Evolutionary conservation across 208 protist genomes (phyloP), one percentile per base, ranked within the genome.

Genomic region (Trypanosoma melophagium): DNA sequence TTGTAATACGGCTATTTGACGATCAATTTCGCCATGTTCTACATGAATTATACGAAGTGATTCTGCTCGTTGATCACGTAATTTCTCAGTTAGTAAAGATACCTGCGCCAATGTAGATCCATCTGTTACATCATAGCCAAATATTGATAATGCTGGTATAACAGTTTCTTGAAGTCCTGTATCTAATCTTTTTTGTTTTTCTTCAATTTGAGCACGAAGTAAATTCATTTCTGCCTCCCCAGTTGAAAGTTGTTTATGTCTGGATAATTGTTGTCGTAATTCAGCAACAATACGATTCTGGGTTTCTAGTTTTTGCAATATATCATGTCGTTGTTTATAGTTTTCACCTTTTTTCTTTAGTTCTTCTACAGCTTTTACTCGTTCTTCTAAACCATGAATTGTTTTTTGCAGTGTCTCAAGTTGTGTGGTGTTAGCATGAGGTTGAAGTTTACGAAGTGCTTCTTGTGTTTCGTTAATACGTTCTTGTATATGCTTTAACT

Each of bases 201-300:
- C 76, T 16, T 65, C 51, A 31, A 87, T 63, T 59, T 84, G 77
- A 40, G 45, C 49, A 2, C 83, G 84, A 28, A 90, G 64, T 3
- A 67, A 40, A 56, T 50, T 68, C 45, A 87, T 25, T 53, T 90
- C 82, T 22, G 76, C 68, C 53, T 80, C 75, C 2, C 57, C 40
- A 13, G 69, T 54, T 40, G 74, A 66, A 42, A 42, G 69, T 60
- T 84, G 66, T 73, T 87, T 86, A 61, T 74, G 74, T 60, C 54
- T 72, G 40, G 79, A 65, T 74, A 93, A 79, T 49, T 77, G 67
- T 58, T 85, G 80, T 3, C 83, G 69, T 42, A 93, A 66, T 54
- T 65, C 22, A 19, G 80, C 81, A 44, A 93, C 69, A 17, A 62
- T 45, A 5, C 21, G 50, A 63, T 90, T 90, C n/a, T 88, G 75